Evolutionary conservation across 169 alveolate species (phyloP), one percentile per base, ranked within the genome.

Genomic region (Babesia sp.): DNA sequence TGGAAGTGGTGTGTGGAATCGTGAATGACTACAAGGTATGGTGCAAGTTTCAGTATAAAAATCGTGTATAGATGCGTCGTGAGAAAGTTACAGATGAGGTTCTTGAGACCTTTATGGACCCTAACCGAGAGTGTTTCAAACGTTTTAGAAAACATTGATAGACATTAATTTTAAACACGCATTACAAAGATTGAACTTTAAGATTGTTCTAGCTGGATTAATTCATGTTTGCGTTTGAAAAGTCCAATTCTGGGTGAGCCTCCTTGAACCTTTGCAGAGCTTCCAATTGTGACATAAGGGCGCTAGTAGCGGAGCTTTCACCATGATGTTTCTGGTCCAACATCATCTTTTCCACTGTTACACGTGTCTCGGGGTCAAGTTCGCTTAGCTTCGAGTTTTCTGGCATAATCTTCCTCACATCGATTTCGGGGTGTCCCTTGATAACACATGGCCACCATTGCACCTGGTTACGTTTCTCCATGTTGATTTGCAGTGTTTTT

Each of bases 221-320:
- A n/a, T 64, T 64, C 31, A 94, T 91, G 64, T 96, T 96, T 7
- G 98, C 98, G 50, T 96, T 96, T 16, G 99, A 96, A 88, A 96
- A 95, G 82, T 97, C 99, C 94, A 97, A 86, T 78, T 97, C 99
- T 0, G 99, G 99, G 77, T 97, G 99, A 44, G 97, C 96, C 80
- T 91, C 91, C 90, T 96, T 95, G 78, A 96, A 96, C 77, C 90
- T 96, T 56, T 94, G 97, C 45, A 97, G 91, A 64, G 94, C 91
- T 51, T 95, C 97, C 72, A 90, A 92, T 80, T 97, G 98, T 63
- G 93, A 91, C 67, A 88, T 87, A 72, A 96, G 97, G 31, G 94
- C 98, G 53, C 96, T 88, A 5, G 99, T 95, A 18, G 99, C 99
- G 41, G 93, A 69, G 44, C 98, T 97, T 91, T 83, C 87, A 28